These are phyloP conservation scores for Penicillium lividum DNA, from an alignment of 495 filamentous ascomycete species.

Conservation along the genomic window DNA sequence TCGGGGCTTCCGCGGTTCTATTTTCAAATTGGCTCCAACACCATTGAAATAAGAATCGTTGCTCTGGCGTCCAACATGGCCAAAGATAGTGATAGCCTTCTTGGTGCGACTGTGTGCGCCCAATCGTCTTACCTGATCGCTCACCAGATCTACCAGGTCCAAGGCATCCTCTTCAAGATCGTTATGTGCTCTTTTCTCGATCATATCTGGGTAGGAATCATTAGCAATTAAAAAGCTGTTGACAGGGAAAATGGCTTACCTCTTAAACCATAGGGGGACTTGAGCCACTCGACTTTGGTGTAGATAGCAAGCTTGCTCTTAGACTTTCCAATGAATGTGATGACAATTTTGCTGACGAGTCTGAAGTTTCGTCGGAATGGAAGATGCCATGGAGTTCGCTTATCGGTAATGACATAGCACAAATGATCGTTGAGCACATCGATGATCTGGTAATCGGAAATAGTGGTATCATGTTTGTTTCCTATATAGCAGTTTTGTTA, in stretches of 20 bases:
- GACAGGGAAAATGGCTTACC: slow-evolving; percentile 34
- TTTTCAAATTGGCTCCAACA: slow-evolving; percentile 37
- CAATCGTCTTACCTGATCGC: slow-evolving; percentile 82
- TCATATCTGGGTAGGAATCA: slow-evolving; percentile 48
- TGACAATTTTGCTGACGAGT: slow-evolving; percentile 86
- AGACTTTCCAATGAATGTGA: slow-evolving; percentile 88
- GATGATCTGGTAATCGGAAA: slow-evolving; percentile 84
- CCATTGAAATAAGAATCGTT: slow-evolving; percentile 63
- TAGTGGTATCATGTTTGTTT: slow-evolving; percentile 51
- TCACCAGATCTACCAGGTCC: slow-evolving; percentile 81
- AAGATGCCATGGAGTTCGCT: slow-evolving; percentile 87
- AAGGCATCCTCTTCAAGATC: slow-evolving; percentile 82
- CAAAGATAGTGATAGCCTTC: slow-evolving; percentile 88
- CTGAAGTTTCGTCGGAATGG: slow-evolving; percentile 78
- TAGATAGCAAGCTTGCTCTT: slow-evolving; percentile 90
- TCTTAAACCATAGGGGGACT: slow-evolving; percentile 62
- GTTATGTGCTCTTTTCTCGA: slow-evolving; percentile 76
- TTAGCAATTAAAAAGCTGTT: slow-evolving; percentile 4
- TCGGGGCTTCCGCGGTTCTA: slow-evolving; percentile 55
- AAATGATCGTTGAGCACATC: slow-evolving; percentile 93
- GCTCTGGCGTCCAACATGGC: slow-evolving; percentile 74
- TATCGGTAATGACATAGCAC: slow-evolving; percentile 90
- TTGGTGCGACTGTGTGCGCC: slow-evolving; percentile 79
- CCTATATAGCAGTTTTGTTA: slow-evolving; percentile 31
- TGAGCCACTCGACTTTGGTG: slow-evolving; percentile 82